Evolutionary conservation across 1,139 yeast genomes (phyloP), one percentile per base, ranked within the genome.

Genomic region (Williopsis jadinii): DNA sequence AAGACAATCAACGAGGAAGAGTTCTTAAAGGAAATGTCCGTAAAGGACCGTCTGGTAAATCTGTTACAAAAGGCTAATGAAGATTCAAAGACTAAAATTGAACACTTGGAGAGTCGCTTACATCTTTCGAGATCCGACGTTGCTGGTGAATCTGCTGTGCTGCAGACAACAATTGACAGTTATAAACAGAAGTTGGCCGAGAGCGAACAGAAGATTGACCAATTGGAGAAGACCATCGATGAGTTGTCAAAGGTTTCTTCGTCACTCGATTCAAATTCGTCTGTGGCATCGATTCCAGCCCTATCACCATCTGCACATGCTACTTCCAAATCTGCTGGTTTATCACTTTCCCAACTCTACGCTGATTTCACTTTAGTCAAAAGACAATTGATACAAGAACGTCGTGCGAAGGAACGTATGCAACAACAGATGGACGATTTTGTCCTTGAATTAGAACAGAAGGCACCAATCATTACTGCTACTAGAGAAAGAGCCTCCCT

Each of bases 381-480:
- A 60, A 81, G 77, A 49, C 82, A 84, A 51, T 64, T 87, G 35
- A 73, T 77, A 8, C 72, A 79, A 43, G 96, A 87, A 57, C 75
- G 78, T 51, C 71, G 80, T 29, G 82, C 84, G 44, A 88, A 85
- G 54, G 80, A 77, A 44, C 73, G 75, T 43, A 68, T 90, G 43
- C 84, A 90, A 44, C 61, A 67, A 31, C 92, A 87, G 60, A 68
- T 90, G 47, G 82, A 83, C 51, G 67, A 73, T 0, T 81, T 90
- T 52, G 76, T 88, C 30, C 69, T 68, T 29, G 97, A 90, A 58
- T 68, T 92, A 50, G 95, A 88, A 56, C 71, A 77, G 26, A 82
- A 84, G 53, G 82, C 87, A 42, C 97, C 97, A 0, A 68, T 82
- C 1, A 72, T 90, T 39, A 74, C 84, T 63, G 83, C 78, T 48